Percentiles rank a stretch among this genome's conserved stretches.
Evolutionary conservation across 1,284 basidiomycete genomes (phyloP).

Genomic region (Ganoderma sp.): DNA sequence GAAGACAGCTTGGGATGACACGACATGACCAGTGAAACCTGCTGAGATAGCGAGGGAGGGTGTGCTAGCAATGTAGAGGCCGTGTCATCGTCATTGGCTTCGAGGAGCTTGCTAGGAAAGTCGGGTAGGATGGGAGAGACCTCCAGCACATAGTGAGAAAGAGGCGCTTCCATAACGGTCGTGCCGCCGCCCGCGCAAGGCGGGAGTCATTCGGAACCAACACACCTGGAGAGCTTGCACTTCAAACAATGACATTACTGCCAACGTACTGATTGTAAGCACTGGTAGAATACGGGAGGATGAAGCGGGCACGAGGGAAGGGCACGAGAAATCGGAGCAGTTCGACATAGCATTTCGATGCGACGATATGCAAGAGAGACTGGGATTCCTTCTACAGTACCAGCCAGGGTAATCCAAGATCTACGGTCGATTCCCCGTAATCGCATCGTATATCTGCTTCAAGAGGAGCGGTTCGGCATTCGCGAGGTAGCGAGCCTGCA

Average conservation of each 20-base stretch:
- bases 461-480: slow-evolving; percentile 74
- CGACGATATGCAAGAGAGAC: slow-evolving; percentile 8
- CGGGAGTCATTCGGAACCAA: too few species aligned
- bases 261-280: not conserved
- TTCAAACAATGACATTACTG: not conserved
- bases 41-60: too few species aligned
- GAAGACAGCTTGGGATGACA: too few species aligned
- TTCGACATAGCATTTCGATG: slow-evolving; percentile 3
- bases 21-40: too few species aligned
- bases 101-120: too few species aligned
- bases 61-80: too few species aligned
- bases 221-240: not conserved
- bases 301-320: too few species aligned
- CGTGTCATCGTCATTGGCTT: too few species aligned
- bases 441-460: slow-evolving; percentile 66
- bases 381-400: not conserved
- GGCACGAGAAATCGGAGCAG: not conserved
- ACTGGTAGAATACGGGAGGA: not conserved
- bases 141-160: too few species aligned
- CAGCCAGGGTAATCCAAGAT: not conserved
- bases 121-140: too few species aligned
- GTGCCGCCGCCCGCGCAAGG: too few species aligned
- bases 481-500: slow-evolving; percentile 64
- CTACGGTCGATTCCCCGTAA: slow-evolving; percentile 27
- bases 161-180: too few species aligned